Conservation (phyloP, 2,329 filamentous ascomycete species). For the Aureobasidium pullulans region DNA sequence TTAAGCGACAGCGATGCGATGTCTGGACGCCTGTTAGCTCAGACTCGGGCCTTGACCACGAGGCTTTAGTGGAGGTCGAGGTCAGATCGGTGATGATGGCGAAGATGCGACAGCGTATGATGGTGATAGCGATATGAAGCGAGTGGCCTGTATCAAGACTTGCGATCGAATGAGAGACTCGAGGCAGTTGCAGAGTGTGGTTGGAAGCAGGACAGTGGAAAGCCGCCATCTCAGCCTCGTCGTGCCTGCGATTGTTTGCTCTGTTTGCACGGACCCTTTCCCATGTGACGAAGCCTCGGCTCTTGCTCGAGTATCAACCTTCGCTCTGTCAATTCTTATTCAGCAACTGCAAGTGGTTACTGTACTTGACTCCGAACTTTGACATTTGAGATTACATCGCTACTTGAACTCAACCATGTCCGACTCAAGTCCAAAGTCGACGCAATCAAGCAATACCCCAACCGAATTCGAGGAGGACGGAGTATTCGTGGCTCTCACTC, state of each 20-base stretch:
- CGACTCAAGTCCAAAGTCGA: not conserved
- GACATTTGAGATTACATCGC: too few relatives aligned
- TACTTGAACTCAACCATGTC: not conserved
- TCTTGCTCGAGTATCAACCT: not conserved
- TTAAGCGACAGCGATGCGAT: not conserved
- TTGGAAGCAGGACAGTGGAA: not conserved
- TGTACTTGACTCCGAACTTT: too few relatives aligned
- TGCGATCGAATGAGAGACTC: not conserved
- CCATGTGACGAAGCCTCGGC: conserved; percentile 8
- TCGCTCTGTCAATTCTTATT: not conserved
- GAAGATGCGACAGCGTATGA: not conserved
- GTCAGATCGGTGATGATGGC: not conserved
- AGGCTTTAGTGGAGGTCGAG: not conserved
- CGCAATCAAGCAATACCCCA: not conserved
- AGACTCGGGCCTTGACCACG: not conserved
- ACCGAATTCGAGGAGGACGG: conserved; percentile 31
- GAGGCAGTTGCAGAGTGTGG: not conserved
- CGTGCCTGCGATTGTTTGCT: conserved; percentile 1
- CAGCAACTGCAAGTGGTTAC: too few relatives aligned
- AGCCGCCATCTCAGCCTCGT: not conserved
- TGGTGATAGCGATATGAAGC: too few relatives aligned
- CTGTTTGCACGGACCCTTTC: not conserved
- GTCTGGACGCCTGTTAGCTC: not conserved
- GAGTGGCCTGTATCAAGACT: not conserved
- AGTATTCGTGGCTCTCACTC: conserved; percentile 63